Base-by-base conservation (phyloP, 1,284 basidiomycete species). In the Leccinum olivaceoglutinosum region DNA sequence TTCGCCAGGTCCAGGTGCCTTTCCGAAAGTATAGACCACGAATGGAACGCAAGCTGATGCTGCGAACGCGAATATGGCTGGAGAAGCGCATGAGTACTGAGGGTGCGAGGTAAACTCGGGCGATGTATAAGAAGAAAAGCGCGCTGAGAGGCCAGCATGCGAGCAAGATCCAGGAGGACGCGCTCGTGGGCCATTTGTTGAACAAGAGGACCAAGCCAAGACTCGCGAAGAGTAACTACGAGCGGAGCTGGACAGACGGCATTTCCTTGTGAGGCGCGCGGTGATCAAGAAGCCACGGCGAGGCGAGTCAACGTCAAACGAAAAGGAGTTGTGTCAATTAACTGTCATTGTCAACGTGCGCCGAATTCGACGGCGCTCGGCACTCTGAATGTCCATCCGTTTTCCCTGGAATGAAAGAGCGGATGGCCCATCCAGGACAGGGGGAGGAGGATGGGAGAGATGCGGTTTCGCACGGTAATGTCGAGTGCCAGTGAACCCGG, bases 41-140 rank as follows among this genome's bases (percentile, higher is more conserved):
- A 66, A 92, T 84, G 29, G 90, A 92, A 60, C 88, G 83, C 53
- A 89, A 76, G 71, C 90, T 91, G 62, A 91, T 80, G 70, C 87
- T 90, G 53, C 85, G 82, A 36, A 90, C 80, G 21, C 84, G 84
- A 64, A 91, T 77, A 67, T 84, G 86, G 58, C 79, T 80, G 10
- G 86, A 87, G 63, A 85, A 75, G 49, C 80, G 79, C 58, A 80
- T 77, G 32, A 91, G 78, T 54, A 87, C 74, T 72, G 82, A 85
- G 61, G 89, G 89, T 2, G 83, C 80, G 63, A 91, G 76, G 71
- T 86, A 87, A 1, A 84, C 85, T 60, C 88, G 81, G 62, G 86
- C 78, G 60, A 88, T 68, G 49, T 89, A 78, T 18, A 81, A 82
- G 66, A 88, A 75, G 5, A 82, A 82, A 60, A 87, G 68, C 41